These are phyloP conservation scores for Melastoma malabathricum DNA, from an alignment of 345 rosid species.

Conservation along the genomic window DNA sequence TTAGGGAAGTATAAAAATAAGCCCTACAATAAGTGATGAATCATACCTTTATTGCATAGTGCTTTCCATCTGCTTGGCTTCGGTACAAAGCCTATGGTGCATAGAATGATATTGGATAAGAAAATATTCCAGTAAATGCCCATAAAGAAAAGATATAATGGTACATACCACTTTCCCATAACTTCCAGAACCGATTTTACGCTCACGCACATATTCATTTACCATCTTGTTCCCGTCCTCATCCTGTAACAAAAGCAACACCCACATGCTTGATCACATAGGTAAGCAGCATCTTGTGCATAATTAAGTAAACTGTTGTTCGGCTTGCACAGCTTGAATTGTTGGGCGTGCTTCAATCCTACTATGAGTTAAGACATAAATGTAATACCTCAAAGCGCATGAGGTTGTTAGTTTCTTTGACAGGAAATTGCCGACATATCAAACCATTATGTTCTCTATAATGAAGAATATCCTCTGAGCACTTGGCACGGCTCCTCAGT, in stretches of 20 bases:
- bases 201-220: slow-evolving; percentile 73
- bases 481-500: slow-evolving; percentile 30
- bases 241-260: slow-evolving; percentile 35
- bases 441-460: slow-evolving; percentile 52
- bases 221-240: slow-evolving; percentile 80
- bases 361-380: not conserved
- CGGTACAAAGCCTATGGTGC: slow-evolving; percentile 61
- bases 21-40: slow-evolving; percentile 1
- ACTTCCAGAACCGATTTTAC: slow-evolving; percentile 92
- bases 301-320: too few relatives aligned
- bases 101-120: slow-evolving; percentile 12
- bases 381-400: slow-evolving; percentile 80
- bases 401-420: slow-evolving; percentile 66
- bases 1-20: not conserved
- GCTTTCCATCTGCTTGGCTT: slow-evolving; percentile 60
- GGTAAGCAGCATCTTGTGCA: too few relatives aligned
- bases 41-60: slow-evolving; percentile 92
- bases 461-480: slow-evolving; percentile 67
- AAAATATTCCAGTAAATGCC: slow-evolving; percentile 6
- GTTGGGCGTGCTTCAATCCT: too few relatives aligned
- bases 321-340: too few relatives aligned
- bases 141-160: slow-evolving; percentile 2
- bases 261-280: slow-evolving; percentile 1
- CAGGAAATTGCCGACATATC: slow-evolving; percentile 84
- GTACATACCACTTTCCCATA: slow-evolving; percentile 97